Base-by-base conservation (phyloP, 2,329 filamentous ascomycete species). In the Zymoseptoria ardabiliae region DNA sequence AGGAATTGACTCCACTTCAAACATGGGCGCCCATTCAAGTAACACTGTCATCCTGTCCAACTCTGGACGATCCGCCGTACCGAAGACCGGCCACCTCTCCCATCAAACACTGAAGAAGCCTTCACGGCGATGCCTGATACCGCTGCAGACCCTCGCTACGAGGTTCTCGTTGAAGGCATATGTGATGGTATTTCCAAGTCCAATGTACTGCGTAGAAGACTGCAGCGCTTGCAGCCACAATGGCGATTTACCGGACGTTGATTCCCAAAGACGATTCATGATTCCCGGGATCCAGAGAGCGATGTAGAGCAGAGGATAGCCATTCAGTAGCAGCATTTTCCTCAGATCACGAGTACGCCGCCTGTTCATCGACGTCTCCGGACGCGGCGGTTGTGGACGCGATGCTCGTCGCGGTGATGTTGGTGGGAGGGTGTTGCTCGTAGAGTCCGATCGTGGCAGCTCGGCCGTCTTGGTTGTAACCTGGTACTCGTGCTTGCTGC, bases 281-380 rank as follows among this genome's bases (percentile, higher is more conserved):
- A 73, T 73, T 8, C 71, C 72, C 0, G 72, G 72, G 4, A 70
- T 60, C 71, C 72, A 73, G 2, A 73, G 65, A 2, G 72, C 61
- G 30, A 73, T 65, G 58, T 73, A 74, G 1, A 69, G 60, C 13
- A 72, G 63, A 0, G 72, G 71, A 50, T 74, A 74, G 7, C 70
- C 69, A 54, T 73, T 73, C 3, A 73, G 60, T 0, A 72, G 60
- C 19, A 72, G 55, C 69, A 72, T 73, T 54, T 66, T 65, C 28
- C 61, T 53, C 21, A 21, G 7, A 21, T 51, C 35, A 45, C 35
- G 35, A n/a, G 35, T 45, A 45, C 35, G 35, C 35, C 35, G 35
- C 35, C 35, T 45, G 53, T 54, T 57, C 54, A 49, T 54, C 57
- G 21, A 55, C 60, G 7, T 11, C 9, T 11, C n/a, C 30, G 3